These are phyloP conservation scores for Chaetoceros tenuissimus DNA, from an alignment of 108 stramenopile species.

Conservation along the genomic window DNA sequence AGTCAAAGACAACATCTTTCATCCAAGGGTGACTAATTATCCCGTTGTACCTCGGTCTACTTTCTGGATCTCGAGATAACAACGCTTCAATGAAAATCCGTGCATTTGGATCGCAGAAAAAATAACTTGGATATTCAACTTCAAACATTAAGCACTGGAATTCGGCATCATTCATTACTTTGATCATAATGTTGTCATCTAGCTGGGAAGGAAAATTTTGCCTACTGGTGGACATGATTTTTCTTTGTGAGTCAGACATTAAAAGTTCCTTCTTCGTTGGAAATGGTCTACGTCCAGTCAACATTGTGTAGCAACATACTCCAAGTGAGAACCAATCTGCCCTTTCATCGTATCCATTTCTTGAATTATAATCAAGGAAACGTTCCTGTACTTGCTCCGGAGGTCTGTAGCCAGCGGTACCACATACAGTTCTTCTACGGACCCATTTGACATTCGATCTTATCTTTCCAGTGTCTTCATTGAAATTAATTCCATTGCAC, in stretches of 20 bases:
- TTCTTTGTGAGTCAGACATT: conserved; percentile 6
- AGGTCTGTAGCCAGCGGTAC: conserved; percentile 24
- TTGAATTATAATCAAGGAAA: conserved; percentile 7
- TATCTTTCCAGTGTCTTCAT: conserved; percentile 1
- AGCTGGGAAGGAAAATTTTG: neutral
- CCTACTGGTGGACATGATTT: conserved; percentile 3
- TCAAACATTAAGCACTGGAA: conserved; percentile 18
- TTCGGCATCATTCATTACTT: conserved; percentile 17
- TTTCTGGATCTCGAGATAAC: conserved; percentile 10
- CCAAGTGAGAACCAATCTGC: conserved; percentile 29
- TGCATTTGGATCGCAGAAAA: conserved; percentile 1
- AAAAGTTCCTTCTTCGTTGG: conserved; percentile 17
- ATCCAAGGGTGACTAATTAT: conserved; percentile 12
- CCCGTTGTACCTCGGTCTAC: conserved; percentile 6
- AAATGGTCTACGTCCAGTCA: conserved; percentile 20
- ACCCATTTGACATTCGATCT: conserved; percentile 9
- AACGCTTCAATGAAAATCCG: conserved; percentile 5
- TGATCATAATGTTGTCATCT: conserved; percentile 1
- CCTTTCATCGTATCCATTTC: conserved; percentile 24
- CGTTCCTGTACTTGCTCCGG: conserved; percentile 27
- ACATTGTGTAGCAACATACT: conserved; percentile 20
- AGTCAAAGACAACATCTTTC: conserved; percentile 4
- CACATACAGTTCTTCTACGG: conserved; percentile 20
- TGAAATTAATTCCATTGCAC: too few species aligned
- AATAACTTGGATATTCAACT: conserved; percentile 12